Evolutionary conservation across 345 rosid genomes (phyloP).

Genomic region (Linum tenue): DNA sequence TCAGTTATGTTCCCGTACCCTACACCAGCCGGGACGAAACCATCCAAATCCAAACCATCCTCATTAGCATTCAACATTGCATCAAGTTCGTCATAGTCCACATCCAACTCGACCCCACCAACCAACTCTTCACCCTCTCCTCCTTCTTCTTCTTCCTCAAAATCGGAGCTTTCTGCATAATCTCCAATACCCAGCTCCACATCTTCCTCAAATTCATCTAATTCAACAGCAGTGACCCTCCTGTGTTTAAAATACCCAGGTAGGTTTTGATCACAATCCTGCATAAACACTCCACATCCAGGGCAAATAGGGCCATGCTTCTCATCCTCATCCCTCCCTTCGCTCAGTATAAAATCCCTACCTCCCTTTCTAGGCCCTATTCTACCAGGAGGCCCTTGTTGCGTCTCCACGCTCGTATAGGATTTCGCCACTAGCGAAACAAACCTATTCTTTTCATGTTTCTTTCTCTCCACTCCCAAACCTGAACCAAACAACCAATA

Average conservation of each 20-base stretch:
- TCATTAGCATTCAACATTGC: slow-evolving; percentile 25
- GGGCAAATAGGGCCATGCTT: slow-evolving; percentile 70
- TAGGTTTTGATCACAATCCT: slow-evolving; percentile 54
- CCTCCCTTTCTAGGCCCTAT: slow-evolving; percentile 26
- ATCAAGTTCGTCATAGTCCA: slow-evolving; percentile 68
- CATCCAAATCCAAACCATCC: slow-evolving; percentile 39
- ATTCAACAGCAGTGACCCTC: slow-evolving; percentile 17
- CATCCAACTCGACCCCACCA: slow-evolving; percentile 34
- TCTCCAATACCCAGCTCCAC: slow-evolving; percentile 19
- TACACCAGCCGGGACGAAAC: slow-evolving; percentile 67
- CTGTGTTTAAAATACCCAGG: slow-evolving; percentile 67
- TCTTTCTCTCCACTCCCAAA: slow-evolving; percentile 13
- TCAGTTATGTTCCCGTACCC: slow-evolving; percentile 88
- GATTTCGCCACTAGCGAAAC: slow-evolving; percentile 41
- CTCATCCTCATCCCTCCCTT: slow-evolving; percentile 80
- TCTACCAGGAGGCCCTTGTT: slow-evolving; percentile 28
- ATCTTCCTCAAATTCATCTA: slow-evolving; percentile 12
- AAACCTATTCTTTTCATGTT: slow-evolving; percentile 15
- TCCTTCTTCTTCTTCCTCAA: slow-evolving; percentile 18
- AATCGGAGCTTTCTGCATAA: slow-evolving; percentile 11
- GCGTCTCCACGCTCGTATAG: slow-evolving; percentile 19
- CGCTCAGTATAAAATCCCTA: slow-evolving; percentile 39
- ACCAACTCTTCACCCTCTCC: slow-evolving; percentile 19
- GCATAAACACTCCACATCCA: slow-evolving; percentile 94
- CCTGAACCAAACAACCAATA: slow-evolving; percentile 9